phyloP scores from a whole-genome alignment of 139 green algal genomes.

The Coelastrella sp. region DNA sequence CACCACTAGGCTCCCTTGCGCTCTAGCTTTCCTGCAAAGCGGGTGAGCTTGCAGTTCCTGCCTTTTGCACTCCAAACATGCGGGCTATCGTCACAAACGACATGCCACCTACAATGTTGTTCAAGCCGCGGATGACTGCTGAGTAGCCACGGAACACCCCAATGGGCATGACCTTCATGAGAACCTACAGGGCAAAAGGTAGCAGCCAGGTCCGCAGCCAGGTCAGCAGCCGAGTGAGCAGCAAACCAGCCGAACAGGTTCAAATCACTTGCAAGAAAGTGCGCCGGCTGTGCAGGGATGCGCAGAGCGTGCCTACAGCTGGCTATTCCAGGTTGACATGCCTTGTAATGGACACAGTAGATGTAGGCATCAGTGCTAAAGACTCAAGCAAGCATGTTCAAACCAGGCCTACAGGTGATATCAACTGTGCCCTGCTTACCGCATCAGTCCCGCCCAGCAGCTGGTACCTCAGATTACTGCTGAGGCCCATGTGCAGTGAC shows the following conservation, averaged over 20 bases:
- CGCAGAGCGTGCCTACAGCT: neutral
- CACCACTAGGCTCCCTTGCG: neutral
- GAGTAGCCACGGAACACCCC: constrained; percentile 85
- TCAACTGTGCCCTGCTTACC: constrained; percentile 48
- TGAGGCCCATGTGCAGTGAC: constrained; percentile 95
- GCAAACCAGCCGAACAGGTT: too few relatives aligned
- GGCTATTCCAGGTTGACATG: neutral
- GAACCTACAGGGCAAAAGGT: constrained; percentile 56
- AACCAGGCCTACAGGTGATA: neutral
- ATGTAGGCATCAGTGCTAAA: neutral
- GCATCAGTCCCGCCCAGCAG: constrained; percentile 93
- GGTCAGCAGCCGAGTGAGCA: too few relatives aligned
- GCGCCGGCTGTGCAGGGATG: neutral
- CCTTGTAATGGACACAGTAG: neutral
- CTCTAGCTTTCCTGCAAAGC: neutral
- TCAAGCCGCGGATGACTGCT: constrained; percentile 83
- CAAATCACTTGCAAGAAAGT: too few relatives aligned
- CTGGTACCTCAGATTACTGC: constrained; percentile 95
- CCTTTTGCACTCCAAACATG: constrained; percentile 91
- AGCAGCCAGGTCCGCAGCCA: too few relatives aligned
- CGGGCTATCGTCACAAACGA: constrained; percentile 94
- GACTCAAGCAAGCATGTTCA: neutral
- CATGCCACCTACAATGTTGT: constrained; percentile 95
- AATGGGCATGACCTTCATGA: constrained; percentile 80
- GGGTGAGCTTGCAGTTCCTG: constrained; percentile 12